Conservation (phyloP, 257 asterid genomes). For the Paraleonurus japonicus region DNA sequence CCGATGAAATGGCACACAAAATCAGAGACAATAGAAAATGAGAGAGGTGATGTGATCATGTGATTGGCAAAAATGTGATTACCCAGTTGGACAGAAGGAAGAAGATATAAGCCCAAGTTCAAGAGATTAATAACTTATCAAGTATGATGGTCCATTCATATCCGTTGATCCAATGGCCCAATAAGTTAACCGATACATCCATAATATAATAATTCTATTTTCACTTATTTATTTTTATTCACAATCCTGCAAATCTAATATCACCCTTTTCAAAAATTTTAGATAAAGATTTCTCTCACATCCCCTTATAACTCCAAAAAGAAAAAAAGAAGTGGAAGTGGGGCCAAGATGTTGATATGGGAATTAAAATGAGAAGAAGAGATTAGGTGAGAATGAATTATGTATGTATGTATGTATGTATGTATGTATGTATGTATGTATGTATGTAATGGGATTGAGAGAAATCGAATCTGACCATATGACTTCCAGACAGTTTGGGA, state of each 20-base stretch:
- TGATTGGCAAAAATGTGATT: background rate
- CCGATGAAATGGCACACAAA: background rate
- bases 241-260: no score
- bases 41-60: background rate
- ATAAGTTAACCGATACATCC: background rate
- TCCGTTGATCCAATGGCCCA: background rate
- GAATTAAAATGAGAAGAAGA: conserved; percentile 35
- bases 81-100: background rate
- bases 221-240: no score
- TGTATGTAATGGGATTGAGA: conserved; percentile 40
- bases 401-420: no score
- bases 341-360: conserved; percentile 41
- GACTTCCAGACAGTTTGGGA: conserved; percentile 69
- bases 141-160: background rate
- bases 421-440: no score
- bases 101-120: background rate
- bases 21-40: background rate
- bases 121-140: no score
- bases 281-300: no score
- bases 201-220: no score
- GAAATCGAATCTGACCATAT: conserved; percentile 61
- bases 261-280: no score
- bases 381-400: conserved; percentile 35
- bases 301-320: no score
- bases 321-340: conserved; percentile 12